These are phyloP conservation scores for Blepharisma stoltei DNA, from an alignment of 73 alveolate species.

Conservation along the genomic window DNA sequence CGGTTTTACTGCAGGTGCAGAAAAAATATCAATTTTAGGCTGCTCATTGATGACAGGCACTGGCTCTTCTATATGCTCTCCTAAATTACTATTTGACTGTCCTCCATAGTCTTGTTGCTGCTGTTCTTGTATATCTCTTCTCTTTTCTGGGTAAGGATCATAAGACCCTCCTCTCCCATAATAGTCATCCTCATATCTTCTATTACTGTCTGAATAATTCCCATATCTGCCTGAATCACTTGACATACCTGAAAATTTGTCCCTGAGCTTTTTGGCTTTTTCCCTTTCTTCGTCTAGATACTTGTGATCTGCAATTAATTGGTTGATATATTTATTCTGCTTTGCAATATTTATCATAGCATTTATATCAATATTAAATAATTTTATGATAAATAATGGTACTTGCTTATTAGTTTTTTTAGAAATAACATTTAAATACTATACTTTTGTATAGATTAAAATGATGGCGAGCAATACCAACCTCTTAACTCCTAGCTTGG, in stretches of 20 bases:
- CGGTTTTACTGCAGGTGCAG: conserved; percentile 9
- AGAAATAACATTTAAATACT: too few relatives aligned
- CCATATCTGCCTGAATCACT: conserved; percentile 13
- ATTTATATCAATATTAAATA: too few relatives aligned
- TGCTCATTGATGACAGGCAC: background rate
- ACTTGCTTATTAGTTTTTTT: too few relatives aligned
- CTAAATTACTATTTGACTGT: background rate
- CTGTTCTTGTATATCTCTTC: background rate
- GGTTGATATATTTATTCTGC: conserved; percentile 42
- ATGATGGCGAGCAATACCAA: too few relatives aligned
- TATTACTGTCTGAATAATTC: background rate
- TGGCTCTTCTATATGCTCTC: background rate
- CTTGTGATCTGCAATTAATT: conserved; percentile 44
- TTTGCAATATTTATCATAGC: too few relatives aligned
- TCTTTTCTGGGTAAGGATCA: conserved; percentile 15
- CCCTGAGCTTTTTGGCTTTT: conserved; percentile 54
- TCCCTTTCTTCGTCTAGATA: conserved; percentile 57
- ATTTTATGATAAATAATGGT: too few relatives aligned
- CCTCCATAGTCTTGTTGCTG: background rate
- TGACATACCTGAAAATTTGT: conserved; percentile 51
- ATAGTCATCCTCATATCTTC: background rate
- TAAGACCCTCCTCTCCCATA: background rate
- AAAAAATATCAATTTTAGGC: background rate
- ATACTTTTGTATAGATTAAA: too few relatives aligned
- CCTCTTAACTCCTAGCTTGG: too few relatives aligned